Evolutionary conservation across 179 eudicot genomes (phyloP).

Genomic region (Camellia oleifera): DNA sequence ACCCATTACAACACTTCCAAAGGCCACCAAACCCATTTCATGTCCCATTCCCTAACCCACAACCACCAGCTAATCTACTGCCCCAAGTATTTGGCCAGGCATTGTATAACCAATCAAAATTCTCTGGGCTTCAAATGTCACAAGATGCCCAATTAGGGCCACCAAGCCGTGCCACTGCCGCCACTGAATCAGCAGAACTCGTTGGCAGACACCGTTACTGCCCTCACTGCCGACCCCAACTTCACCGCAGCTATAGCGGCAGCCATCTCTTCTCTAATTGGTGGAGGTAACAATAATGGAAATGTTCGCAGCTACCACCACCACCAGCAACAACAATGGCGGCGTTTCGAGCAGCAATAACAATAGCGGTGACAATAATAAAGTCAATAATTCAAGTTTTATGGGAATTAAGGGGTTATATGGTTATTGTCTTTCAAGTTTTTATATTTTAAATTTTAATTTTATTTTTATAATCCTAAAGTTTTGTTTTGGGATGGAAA

Average conservation of each 20-base stretch:
- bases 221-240: slow-evolving; percentile 64
- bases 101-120: slow-evolving; percentile 49
- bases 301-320: background rate
- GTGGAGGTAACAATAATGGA: background rate
- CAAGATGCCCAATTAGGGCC: slow-evolving; percentile 21
- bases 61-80: slow-evolving; percentile 10
- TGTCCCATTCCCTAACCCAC: slow-evolving; percentile 22
- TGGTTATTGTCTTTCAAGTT: background rate
- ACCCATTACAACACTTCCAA: slow-evolving; percentile 58
- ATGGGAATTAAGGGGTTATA: background rate
- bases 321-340: slow-evolving; percentile 17
- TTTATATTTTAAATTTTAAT: background rate
- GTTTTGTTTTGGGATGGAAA: background rate
- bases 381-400: slow-evolving; percentile 1
- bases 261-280: slow-evolving; percentile 59
- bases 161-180: background rate
- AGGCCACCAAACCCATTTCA: slow-evolving; percentile 31
- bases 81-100: slow-evolving; percentile 42
- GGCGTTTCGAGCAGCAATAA: slow-evolving; percentile 15
- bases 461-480: background rate
- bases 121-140: slow-evolving; percentile 50
- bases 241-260: slow-evolving; percentile 74
- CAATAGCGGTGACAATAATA: slow-evolving; percentile 14
- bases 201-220: slow-evolving; percentile 51
- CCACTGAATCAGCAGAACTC: slow-evolving; percentile 16